These are phyloP conservation scores for Fusarium sp. DNA, from an alignment of 2,329 filamentous ascomycete species.

Conservation along the genomic window DNA sequence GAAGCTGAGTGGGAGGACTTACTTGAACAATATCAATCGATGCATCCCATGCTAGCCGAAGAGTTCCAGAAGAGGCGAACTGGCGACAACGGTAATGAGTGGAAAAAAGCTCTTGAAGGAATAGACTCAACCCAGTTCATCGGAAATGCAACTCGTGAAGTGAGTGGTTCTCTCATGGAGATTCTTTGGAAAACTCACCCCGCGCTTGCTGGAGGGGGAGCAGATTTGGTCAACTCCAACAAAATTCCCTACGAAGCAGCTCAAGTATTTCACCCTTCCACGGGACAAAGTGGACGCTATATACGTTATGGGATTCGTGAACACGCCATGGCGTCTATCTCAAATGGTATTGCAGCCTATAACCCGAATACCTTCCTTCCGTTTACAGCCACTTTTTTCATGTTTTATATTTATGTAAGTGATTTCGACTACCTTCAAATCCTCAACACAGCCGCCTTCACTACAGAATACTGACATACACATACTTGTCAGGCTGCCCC, in stretches of 20 bases:
- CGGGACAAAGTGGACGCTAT: neutral
- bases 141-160: constrained; percentile 52
- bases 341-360: neutral
- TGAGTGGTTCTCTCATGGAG: constrained; percentile 52
- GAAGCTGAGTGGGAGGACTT: too few relatives aligned
- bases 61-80: too few relatives aligned
- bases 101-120: too few relatives aligned
- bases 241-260: constrained; percentile 49
- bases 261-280: constrained; percentile 50
- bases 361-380: neutral
- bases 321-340: neutral
- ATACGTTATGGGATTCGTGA: neutral
- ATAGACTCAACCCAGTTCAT: too few relatives aligned
- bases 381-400: neutral
- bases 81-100: too few relatives aligned
- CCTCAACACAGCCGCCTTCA: too few relatives aligned
- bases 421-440: too few relatives aligned
- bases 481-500: neutral
- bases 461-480: too few relatives aligned
- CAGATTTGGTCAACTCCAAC: constrained; percentile 61
- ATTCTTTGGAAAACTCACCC: constrained; percentile 39
- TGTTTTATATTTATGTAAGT: constrained; percentile 1
- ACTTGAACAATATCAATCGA: too few relatives aligned
- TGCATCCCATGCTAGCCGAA: too few relatives aligned
- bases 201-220: constrained; percentile 50